phyloP scores from a whole-genome alignment of 148 eudicot genomes.

The Simmondsia chinensis region DNA sequence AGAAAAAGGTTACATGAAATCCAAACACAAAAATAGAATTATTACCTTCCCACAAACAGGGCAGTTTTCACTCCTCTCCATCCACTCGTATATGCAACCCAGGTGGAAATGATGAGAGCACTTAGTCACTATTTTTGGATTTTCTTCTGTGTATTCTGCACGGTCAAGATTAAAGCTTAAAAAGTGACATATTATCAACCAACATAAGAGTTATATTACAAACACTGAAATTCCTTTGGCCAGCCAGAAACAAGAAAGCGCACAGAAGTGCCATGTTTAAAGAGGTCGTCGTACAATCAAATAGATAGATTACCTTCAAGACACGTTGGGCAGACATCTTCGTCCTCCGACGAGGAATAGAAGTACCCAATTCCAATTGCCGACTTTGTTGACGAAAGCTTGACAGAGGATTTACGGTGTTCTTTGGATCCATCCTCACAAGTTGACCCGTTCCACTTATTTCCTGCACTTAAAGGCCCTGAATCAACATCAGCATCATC shows the following conservation, averaged over 20 bases:
- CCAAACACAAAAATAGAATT: constrained; percentile 2
- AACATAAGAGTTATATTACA: too few species aligned
- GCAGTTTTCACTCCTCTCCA: constrained; percentile 96
- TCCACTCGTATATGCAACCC: constrained; percentile 96
- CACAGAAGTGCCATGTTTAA: too few species aligned
- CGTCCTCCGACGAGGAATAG: constrained; percentile 72
- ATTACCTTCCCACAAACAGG: constrained; percentile 96
- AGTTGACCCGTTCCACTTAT: constrained; percentile 47
- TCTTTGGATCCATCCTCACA: constrained; percentile 67
- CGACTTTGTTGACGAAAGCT: constrained; percentile 46
- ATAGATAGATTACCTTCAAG: constrained; percentile 62
- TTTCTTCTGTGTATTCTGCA: constrained; percentile 84
- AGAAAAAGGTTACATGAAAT: too few species aligned
- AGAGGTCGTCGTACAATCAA: too few species aligned
- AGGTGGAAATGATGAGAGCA: constrained; percentile 95
- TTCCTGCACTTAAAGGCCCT: constrained; percentile 38
- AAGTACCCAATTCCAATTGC: constrained; percentile 48
- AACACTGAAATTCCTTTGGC: too few species aligned
- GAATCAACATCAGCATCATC: constrained; percentile 54
- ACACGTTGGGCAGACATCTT: constrained; percentile 95
- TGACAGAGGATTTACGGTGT: constrained; percentile 38
- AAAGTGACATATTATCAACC: background rate
- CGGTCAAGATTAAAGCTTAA: constrained; percentile 8
- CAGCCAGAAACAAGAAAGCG: too few species aligned
- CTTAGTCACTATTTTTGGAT: constrained; percentile 80